Base-by-base conservation (phyloP, 768 basidiomycete genomes). In the Tricholoma furcatifolium region DNA sequence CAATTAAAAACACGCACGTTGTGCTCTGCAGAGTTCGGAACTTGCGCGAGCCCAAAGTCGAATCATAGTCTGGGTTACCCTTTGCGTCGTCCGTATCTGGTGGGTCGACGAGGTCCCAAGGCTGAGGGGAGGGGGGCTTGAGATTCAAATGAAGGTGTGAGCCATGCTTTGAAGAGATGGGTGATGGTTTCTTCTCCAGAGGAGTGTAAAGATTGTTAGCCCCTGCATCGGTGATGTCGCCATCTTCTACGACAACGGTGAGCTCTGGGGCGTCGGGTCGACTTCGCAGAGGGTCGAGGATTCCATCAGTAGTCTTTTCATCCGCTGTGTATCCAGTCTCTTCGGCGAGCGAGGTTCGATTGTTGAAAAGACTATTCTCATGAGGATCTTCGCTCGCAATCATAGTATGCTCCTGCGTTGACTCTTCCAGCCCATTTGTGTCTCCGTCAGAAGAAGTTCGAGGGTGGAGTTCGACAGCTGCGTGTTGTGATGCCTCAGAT, bases 51-150 rank as follows among this genome's bases (percentile, higher is more conserved):
- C 61, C 69, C 15, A 72, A 57, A 46, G 74, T 72, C 36, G 79
- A 77, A 57, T 78, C 78, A 62, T 73, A 73, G 20, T 75, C 70
- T 23, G 59, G 62, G 58, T 60, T 69, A 56, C 62, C 55, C 52
- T 67, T 68, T 8, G 60, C 56, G 32, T 70, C 76, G 54, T 74
- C 74, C 20, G 71, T 71, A 32, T 71, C 62, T 4, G 81, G 79
- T 11, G 80, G 80, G 38, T 76, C 74, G 20, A 80, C 65, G 42
- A 77, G 70, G 38, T 88, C 87, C 88, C 88, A 90, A 14, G 81
- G 82, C 56, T 81, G 82, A 39, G 87, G 82, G 27, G 84, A 79
- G 17, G 78, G 70, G 15, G 74, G 64, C 56, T 77, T 77, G 47
- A 79, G 66, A 61, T 80, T 73, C 56, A 82, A 67, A 42, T 73